Evolutionary conservation across 1,139 yeast species (phyloP).

Genomic region (Nakaseomyces bracarensis): DNA sequence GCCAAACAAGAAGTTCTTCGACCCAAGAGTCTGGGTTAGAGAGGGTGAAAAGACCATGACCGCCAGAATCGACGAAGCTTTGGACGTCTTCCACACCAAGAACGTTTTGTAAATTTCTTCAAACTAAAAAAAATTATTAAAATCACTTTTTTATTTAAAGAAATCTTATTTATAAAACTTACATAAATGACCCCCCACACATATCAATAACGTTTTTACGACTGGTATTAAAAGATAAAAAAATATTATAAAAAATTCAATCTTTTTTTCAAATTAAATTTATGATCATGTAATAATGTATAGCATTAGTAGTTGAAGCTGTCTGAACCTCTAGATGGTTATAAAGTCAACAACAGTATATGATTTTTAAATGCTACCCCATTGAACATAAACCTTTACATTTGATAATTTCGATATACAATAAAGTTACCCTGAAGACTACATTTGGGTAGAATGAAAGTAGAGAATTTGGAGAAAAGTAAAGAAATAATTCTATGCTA

Average conservation of each 20-base stretch:
- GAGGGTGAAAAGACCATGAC: slow-evolving; percentile 99
- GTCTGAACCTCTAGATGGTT: too few relatives aligned
- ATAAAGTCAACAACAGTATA: too few relatives aligned
- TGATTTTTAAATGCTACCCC: too few relatives aligned
- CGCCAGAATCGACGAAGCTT: slow-evolving; percentile 74
- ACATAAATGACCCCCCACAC: slow-evolving; percentile 4
- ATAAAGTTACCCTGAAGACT: too few relatives aligned
- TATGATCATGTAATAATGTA: too few relatives aligned
- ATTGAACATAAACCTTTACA: too few relatives aligned
- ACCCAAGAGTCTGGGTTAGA: slow-evolving; percentile 99
- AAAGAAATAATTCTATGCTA: too few relatives aligned
- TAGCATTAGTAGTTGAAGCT: too few relatives aligned
- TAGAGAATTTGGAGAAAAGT: too few relatives aligned
- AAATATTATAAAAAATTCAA: background rate
- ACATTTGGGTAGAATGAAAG: too few relatives aligned
- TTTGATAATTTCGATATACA: too few relatives aligned
- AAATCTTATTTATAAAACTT: background rate
- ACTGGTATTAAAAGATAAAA: slow-evolving; percentile 3
- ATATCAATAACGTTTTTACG: slow-evolving; percentile 5
- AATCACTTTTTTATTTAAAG: background rate
- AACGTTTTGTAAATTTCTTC: slow-evolving; percentile 43
- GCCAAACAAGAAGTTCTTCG: slow-evolving; percentile 98
- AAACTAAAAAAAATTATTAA: background rate
- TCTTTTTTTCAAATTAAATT: background rate
- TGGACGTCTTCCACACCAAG: slow-evolving; percentile 78